phyloP scores from a whole-genome alignment of 768 basidiomycete species.

The Pisolithus orientalis region DNA sequence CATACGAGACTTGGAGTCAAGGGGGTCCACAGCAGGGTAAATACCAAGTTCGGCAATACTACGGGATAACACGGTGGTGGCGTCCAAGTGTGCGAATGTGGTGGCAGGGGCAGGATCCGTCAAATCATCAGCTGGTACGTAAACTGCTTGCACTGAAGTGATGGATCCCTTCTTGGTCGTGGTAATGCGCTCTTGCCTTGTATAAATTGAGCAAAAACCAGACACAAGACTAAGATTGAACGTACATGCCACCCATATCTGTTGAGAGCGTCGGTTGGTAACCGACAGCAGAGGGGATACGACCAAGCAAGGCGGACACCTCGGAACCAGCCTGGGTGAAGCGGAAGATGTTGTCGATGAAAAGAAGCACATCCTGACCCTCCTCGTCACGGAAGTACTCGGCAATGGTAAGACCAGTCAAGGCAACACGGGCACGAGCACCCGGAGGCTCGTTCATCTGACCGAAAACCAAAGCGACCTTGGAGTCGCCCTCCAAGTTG shows the following conservation, averaged over 20 bases:
- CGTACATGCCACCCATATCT: constrained; percentile 99
- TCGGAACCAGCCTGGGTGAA: constrained; percentile 99
- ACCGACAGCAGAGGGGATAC: constrained; percentile 99
- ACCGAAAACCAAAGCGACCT: constrained; percentile 99
- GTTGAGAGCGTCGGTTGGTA: constrained; percentile 99
- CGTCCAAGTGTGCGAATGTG: constrained; percentile 99
- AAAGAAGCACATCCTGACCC: constrained; percentile 99
- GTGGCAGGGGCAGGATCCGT: constrained; percentile 99
- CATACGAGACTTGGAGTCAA: constrained; percentile 99
- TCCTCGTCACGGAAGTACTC: constrained; percentile 99
- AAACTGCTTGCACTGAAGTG: constrained; percentile 99
- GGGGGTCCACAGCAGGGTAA: constrained; percentile 99
- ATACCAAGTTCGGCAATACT: constrained; percentile 98
- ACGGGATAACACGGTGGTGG: constrained; percentile 98
- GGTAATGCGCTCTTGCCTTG: constrained; percentile 98
- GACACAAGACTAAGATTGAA: constrained; percentile 8
- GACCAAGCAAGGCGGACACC: constrained; percentile 98
- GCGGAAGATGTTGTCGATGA: constrained; percentile 99
- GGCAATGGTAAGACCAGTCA: constrained; percentile 98
- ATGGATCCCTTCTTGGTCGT: constrained; percentile 99
- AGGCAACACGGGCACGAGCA: constrained; percentile 99
- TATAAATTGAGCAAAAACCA: constrained; percentile 4
- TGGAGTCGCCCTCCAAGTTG: constrained; percentile 99
- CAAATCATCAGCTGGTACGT: constrained; percentile 99
- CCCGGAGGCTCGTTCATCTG: constrained; percentile 99